Evolutionary conservation across 108 stramenopile genomes (phyloP), one percentile per base, ranked within the genome.

Genomic region (Parmales sp.): DNA sequence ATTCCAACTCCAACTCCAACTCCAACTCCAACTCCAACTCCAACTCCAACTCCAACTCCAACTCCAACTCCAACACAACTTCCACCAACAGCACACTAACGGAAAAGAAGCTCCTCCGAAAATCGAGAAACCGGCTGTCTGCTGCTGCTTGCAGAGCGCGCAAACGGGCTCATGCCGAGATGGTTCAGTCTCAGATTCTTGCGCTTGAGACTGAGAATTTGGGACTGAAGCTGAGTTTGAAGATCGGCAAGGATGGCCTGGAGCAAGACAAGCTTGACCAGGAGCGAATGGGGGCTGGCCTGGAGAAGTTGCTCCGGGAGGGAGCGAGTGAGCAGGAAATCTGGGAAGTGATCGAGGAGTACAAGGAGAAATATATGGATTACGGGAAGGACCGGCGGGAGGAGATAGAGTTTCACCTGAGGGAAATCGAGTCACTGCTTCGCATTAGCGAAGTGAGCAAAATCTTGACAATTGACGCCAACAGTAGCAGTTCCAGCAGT

Each of bases 121-220:
- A n/a, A n/a, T n/a, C n/a, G n/a, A n/a, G n/a, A n/a, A n/a, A n/a
- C n/a, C n/a, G n/a, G n/a, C n/a, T n/a, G n/a, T n/a, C n/a, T n/a
- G n/a, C n/a, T n/a, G n/a, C n/a, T n/a, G n/a, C n/a, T n/a, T n/a
- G n/a, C n/a, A n/a, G n/a, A n/a, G n/a, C n/a, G n/a, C n/a, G 82
- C 22, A 84, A 84, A 70, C 84, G 89, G 48, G 90, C 92, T 75
- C 80, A 88, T 25, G 89, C 90, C 13, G 82, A 87, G 66, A 74
- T 80, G 70, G 50, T 93, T 60, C 75, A 91, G 67, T 76, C 78
- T 37, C 77, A 92, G 69, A 89, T 95, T 45, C 87, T 84, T 48
- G n/a, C 75, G 20, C 65, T 92, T 26, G 94, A 95, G 72, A 81
- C 76, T 39, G 94, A 93, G 49, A 95, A 95, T 72, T 74, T 95